Base-by-base conservation (phyloP, 306 rosid genomes). In the Oxytropis ochrocephala region DNA sequence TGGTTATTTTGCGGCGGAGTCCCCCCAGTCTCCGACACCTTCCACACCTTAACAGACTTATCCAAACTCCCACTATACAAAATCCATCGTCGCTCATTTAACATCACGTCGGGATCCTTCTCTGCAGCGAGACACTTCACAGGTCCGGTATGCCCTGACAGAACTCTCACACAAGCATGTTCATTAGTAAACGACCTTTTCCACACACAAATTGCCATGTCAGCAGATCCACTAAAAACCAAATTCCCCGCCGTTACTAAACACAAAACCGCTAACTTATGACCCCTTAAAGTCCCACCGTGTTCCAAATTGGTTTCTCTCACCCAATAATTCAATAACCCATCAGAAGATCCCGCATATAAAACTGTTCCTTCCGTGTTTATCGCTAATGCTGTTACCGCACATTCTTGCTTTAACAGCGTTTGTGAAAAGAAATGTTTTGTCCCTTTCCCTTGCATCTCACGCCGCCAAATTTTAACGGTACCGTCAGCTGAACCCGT, bases 51-150 rank as follows among this genome's bases (percentile, higher is more conserved):
- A 10, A 94, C 97, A 0, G 97, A 88, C 81, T 91, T 90, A 52
- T 94, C 99, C 95, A 91, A 87, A 70, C 99, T 91, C 8, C 99
- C 99, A 14, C 92, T 91, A 5, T 91, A 94, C 41, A 91, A 42
- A n/a, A 83, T 84, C 96, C 96, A 94, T 5, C 77, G 50, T 4
- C 19, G 39, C 69, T 86, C 91, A 0, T 71, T 75, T 0, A 27
- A 39, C 36, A 53, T 42, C 0, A 79, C 60, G 5, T 82, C 89
- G 0, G 11, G 51, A 19, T 94, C 96, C 42, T 42, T 86, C 74
- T 84, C 92, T 3, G 80, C 78, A 0, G 95, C 95, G 38, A 94
- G 79, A n/a, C 99, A 94, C 78, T 94, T 94, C 1, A 94, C 96
- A 0, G 99, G 99, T 0, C 99, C 99, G 0, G 84, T 83, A 17